Base-by-base conservation (phyloP, 2,329 filamentous ascomycete genomes). In the Pyricularia pennisetigena region DNA sequence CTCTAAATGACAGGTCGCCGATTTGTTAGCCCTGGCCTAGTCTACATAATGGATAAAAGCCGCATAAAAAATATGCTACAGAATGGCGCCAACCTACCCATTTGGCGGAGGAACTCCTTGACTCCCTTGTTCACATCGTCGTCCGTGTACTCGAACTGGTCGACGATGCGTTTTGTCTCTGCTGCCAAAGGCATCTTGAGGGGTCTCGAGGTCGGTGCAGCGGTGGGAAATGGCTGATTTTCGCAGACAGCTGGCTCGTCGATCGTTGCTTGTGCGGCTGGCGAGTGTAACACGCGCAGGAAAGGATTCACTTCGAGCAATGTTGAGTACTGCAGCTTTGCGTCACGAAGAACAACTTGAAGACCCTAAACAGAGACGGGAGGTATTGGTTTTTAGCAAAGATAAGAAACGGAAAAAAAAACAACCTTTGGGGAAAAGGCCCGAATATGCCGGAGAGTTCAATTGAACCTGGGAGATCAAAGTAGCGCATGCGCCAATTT, bases 71-170 rank as follows among this genome's bases (percentile, higher is more conserved):
- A 49, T n/a, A 16, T 49, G 61, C 32, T 4, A 66, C 2, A 66
- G 20, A 14, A 68, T 41, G 64, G 9, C 23, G 20, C n/a, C 24
- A 66, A 78, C 80, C 68, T 79, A 85, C 91, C 83, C 89, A 97
- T 94, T 81, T 98, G 89, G 70, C 84, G 83, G 72, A 97, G 86
- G 76, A 97, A 99, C 78, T 97, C 93, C 71, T 87, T 83, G 70
- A 97, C 93, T 72, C 88, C 91, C 74, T 85, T 86, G 78, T 93
- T 92, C 75, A 97, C 85, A 79, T 93, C 86, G 67, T 89, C 86
- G 74, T 93, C 85, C 70, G 87, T 83, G 79, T 94, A 94, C 68
- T 97, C 92, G 80, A 98, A 98, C 78, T 95, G 88, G 73, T 86
- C 86, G 74, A 92, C 91, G 75, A 97, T 88, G 75, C 87, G 87